phyloP scores from a whole-genome alignment of 2,329 filamentous ascomycete genomes.

The Neofusicoccum laricinum region DNA sequence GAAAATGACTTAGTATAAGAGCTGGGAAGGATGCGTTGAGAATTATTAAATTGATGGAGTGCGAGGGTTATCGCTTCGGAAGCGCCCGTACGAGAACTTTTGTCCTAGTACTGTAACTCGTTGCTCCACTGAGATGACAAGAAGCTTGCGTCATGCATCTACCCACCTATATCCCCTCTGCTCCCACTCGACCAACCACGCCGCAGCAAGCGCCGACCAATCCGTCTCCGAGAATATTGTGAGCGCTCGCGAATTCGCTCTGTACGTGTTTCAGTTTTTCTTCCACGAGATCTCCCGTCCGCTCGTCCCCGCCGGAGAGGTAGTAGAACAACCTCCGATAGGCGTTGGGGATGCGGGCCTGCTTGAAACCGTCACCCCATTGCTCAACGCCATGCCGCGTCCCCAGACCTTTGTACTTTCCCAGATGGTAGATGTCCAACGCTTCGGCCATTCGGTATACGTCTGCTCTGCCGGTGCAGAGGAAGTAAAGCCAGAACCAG shows the following conservation, averaged over 20 bases:
- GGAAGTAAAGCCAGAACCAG: conserved; percentile 62
- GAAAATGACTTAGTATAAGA: no score
- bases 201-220: conserved; percentile 56
- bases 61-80: no score
- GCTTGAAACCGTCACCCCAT: conserved; percentile 60
- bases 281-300: conserved; percentile 53
- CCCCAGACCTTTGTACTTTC: conserved; percentile 57
- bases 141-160: conserved; percentile 52
- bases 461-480: conserved; percentile 56
- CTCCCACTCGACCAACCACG: conserved; percentile 61
- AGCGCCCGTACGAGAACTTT: no score
- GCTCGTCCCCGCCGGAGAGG: conserved; percentile 55
- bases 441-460: conserved; percentile 60
- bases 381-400: conserved; percentile 64
- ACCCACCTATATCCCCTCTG: conserved; percentile 54
- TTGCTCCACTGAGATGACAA: no score
- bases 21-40: no score
- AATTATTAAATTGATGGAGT: no score
- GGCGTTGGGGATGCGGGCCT: conserved; percentile 58
- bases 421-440: conserved; percentile 60
- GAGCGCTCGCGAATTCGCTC: conserved; percentile 39
- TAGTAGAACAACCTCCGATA: conserved; percentile 60
- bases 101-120: no score
- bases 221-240: conserved; percentile 58
- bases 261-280: conserved; percentile 35